phyloP scores from a whole-genome alignment of 208 protist genomes.

The Crithidia brevicula region DNA sequence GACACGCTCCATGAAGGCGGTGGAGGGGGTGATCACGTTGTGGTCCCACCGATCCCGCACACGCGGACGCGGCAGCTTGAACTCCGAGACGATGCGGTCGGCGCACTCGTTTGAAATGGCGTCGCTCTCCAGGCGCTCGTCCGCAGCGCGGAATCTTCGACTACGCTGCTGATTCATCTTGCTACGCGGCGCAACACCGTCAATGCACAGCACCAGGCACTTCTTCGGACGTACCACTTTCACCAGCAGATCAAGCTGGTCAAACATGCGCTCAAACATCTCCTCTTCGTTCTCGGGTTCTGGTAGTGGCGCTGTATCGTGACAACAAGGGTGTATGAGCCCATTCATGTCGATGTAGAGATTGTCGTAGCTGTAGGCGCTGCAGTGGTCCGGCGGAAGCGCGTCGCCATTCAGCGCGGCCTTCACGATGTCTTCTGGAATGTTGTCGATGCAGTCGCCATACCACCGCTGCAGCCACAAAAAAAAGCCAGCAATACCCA shows the following conservation, averaged over 20 bases:
- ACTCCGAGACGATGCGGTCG: conserved; percentile 56
- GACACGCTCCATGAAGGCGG: conserved; percentile 98
- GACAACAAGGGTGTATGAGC: conserved; percentile 99
- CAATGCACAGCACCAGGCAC: conserved; percentile 97
- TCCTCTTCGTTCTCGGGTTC: conserved; percentile 89
- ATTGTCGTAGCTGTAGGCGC: conserved; percentile 92
- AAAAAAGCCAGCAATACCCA: conserved; percentile 93
- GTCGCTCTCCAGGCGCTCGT: conserved; percentile 89
- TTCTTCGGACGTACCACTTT: conserved; percentile 97
- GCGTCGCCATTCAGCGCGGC: conserved; percentile 46
- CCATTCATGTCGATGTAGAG: conserved; percentile 99
- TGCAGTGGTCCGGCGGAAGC: conserved; percentile 29
- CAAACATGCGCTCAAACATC: conserved; percentile 95
- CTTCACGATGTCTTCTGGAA: conserved; percentile 76
- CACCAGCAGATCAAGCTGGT: conserved; percentile 98
- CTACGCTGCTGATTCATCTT: conserved; percentile 99
- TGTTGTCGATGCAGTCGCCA: conserved; percentile 74
- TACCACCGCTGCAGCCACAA: conserved; percentile 90
- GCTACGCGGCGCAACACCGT: conserved; percentile 99
- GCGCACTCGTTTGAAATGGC: conserved; percentile 68
- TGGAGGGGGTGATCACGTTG: conserved; percentile 99
- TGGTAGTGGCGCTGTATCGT: conserved; percentile 94
- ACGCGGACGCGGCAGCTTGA: conserved; percentile 59
- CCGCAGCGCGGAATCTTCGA: conserved; percentile 96
- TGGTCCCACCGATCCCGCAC: conserved; percentile 94